A percentile compares a stretch with the other conserved stretches of the same genome.
phyloP scores from a whole-genome alignment of 225 moss, liverwort and hornwort genomes.

The Sphagnum contortum region DNA sequence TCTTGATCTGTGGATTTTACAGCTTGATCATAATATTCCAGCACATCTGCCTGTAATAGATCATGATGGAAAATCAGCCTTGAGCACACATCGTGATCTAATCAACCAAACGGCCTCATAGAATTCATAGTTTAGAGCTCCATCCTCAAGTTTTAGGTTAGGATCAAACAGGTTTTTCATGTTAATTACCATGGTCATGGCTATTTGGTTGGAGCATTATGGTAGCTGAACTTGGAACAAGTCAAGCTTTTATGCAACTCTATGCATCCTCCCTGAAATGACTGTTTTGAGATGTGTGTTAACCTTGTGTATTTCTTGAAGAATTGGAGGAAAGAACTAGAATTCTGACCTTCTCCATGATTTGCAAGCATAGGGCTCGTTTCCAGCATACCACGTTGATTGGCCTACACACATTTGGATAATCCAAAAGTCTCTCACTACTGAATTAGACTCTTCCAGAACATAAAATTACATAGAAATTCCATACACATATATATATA shows the following conservation, averaged over 20 bases:
- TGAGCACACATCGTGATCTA: background rate
- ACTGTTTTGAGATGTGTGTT: background rate
- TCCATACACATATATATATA: too few species aligned
- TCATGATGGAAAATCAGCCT: background rate
- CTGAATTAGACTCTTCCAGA: too few species aligned
- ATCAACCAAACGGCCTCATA: background rate
- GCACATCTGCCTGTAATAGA: slow-evolving; percentile 80
- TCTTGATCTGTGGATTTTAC: slow-evolving; percentile 57
- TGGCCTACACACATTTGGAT: slow-evolving; percentile 52
- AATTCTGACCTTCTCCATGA: slow-evolving; percentile 83
- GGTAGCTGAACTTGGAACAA: background rate
- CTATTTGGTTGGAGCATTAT: background rate
- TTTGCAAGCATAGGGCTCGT: slow-evolving; percentile 93
- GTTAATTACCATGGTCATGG: too few species aligned
- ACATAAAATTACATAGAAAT: too few species aligned
- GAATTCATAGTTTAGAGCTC: background rate
- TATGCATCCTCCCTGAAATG: too few species aligned
- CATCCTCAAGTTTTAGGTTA: background rate
- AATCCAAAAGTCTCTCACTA: background rate
- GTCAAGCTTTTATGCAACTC: background rate
- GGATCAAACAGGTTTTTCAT: background rate
- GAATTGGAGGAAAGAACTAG: too few species aligned
- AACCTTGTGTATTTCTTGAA: background rate
- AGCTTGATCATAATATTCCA: slow-evolving; percentile 92
- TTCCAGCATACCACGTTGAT: slow-evolving; percentile 99